Evolutionary conservation across 148 eudicot species (phyloP).

Genomic region (Amaranthus palmeri): DNA sequence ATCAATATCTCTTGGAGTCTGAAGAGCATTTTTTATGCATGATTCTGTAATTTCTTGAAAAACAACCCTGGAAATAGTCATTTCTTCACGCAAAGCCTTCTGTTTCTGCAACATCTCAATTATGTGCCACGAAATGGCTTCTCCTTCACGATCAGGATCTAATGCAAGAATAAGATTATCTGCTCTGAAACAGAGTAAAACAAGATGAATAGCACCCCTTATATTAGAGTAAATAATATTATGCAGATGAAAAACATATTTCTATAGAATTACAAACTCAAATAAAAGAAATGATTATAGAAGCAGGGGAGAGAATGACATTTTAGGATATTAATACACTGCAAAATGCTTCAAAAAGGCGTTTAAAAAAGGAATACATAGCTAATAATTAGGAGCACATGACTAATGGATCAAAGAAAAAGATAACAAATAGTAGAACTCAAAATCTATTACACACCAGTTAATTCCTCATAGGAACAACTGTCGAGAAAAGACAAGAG

Average conservation of each 20-base stretch:
- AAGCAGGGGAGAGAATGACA: background rate
- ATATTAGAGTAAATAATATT: background rate
- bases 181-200: slow-evolving; percentile 58
- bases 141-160: slow-evolving; percentile 99
- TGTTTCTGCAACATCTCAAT: slow-evolving; percentile 90
- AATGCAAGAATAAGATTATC: slow-evolving; percentile 94
- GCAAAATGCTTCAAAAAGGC: background rate
- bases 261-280: background rate
- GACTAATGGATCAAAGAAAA: slow-evolving; percentile 4
- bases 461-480: background rate
- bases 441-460: background rate
- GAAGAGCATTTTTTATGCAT: slow-evolving; percentile 73
- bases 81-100: slow-evolving; percentile 53
- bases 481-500: slow-evolving; percentile 4
- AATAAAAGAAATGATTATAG: background rate
- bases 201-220: slow-evolving; percentile 27
- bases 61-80: slow-evolving; percentile 76
- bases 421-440: background rate
- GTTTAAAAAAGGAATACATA: background rate
- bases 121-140: slow-evolving; percentile 98
- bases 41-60: slow-evolving; percentile 88
- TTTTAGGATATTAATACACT: background rate
- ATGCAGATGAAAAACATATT: background rate
- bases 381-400: background rate
- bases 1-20: slow-evolving; percentile 74